These are phyloP conservation scores for Boletus edulis DNA, from an alignment of 768 basidiomycete species.

Conservation along the genomic window DNA sequence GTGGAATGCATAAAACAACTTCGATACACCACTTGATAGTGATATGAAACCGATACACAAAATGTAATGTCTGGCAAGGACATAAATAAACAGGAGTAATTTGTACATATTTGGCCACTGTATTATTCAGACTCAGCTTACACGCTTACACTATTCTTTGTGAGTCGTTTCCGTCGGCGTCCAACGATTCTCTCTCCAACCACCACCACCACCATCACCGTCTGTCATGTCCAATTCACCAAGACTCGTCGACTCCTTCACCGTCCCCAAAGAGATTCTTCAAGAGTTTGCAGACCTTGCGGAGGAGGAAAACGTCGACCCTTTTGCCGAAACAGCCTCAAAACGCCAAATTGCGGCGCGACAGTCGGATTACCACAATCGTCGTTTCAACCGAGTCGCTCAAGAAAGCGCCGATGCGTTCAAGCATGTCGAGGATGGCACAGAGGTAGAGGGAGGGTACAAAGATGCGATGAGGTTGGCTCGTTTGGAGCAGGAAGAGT, in stretches of 20 bases:
- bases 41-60: no score
- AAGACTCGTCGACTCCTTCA: conserved; percentile 86
- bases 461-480: conserved; percentile 94
- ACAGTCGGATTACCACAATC: conserved; percentile 93
- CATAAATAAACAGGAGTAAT: conserved; percentile 12
- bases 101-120: conserved; percentile 22
- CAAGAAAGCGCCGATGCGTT: conserved; percentile 83
- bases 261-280: conserved; percentile 89
- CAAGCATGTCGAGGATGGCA: conserved; percentile 61
- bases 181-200: conserved; percentile 14
- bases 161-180: neutral
- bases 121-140: conserved; percentile 33
- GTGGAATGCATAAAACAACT: conserved; percentile 10
- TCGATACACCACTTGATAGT: no score
- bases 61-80: neutral
- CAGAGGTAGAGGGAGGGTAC: conserved; percentile 81
- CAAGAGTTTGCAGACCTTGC: conserved; percentile 93
- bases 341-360: conserved; percentile 91
- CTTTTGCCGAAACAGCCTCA: conserved; percentile 89
- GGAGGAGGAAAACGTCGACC: conserved; percentile 90
- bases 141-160: conserved; percentile 1
- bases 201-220: conserved; percentile 17
- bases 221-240: conserved; percentile 58
- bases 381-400: conserved; percentile 82
- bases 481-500: conserved; percentile 91